phyloP scores from a whole-genome alignment of 805 yeast genomes.

The Candida qinlingensis region DNA sequence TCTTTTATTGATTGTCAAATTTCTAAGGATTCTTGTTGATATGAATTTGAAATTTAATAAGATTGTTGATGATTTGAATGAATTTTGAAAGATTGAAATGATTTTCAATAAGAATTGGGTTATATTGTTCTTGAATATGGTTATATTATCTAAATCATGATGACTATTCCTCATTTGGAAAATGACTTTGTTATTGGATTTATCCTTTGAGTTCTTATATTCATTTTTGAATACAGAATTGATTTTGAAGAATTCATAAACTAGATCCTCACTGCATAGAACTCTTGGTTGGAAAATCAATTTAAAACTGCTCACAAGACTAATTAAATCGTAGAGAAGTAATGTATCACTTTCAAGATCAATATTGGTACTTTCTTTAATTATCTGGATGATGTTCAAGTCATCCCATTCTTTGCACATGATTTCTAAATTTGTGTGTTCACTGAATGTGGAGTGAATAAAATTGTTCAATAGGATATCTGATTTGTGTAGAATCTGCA shows the following conservation, averaged over 20 bases:
- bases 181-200: background rate
- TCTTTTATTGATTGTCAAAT: slow-evolving; percentile 7
- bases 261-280: background rate
- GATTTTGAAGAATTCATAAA: slow-evolving; percentile 1
- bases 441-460: background rate
- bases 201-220: background rate
- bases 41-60: slow-evolving; percentile 13
- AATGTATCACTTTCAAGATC: slow-evolving; percentile 1
- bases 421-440: background rate
- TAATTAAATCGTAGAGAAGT: background rate
- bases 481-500: slow-evolving; percentile 10
- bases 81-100: slow-evolving; percentile 1
- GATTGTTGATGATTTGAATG: slow-evolving; percentile 1
- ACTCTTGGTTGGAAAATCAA: background rate
- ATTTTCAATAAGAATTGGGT: slow-evolving; percentile 2
- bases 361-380: background rate
- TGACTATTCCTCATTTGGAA: background rate
- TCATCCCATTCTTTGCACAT: slow-evolving; percentile 14
- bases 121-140: slow-evolving; percentile 1
- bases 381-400: slow-evolving; percentile 2
- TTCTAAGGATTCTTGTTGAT: slow-evolving; percentile 12
- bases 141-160: background rate
- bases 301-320: background rate
- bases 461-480: slow-evolving; percentile 13
- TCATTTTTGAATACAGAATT: background rate